phyloP scores from a whole-genome alignment of 2,329 filamentous ascomycete genomes.

The Fusarium nematophilum region DNA sequence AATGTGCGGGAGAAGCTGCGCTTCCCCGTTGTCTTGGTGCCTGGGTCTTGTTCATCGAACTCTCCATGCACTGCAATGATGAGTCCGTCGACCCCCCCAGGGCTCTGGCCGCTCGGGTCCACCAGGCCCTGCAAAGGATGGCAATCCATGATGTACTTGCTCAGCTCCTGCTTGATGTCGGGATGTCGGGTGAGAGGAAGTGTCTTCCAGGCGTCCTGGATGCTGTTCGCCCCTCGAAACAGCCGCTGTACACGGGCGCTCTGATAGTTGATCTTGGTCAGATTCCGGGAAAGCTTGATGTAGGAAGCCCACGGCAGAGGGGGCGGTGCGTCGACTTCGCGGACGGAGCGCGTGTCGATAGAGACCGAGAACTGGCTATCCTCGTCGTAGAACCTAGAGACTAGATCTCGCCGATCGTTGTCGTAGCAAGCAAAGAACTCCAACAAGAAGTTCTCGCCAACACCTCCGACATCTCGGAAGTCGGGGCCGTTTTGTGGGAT shows the following conservation, averaged over 20 bases:
- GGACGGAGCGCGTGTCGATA: conserved; percentile 71
- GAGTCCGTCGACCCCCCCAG: conserved; percentile 79
- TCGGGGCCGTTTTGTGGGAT: conserved; percentile 73
- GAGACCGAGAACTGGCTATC: conserved; percentile 80
- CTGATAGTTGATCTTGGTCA: conserved; percentile 73
- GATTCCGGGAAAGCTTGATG: conserved; percentile 81
- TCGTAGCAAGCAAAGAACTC: conserved; percentile 82
- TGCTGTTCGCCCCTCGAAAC: conserved; percentile 72
- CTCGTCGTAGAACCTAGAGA: conserved; percentile 78
- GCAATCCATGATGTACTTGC: conserved; percentile 87
- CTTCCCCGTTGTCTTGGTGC: conserved; percentile 67
- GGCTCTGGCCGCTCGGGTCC: conserved; percentile 73
- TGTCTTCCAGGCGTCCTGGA: conserved; percentile 74
- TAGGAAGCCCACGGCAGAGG: conserved; percentile 77
- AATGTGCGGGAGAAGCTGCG: conserved; percentile 88
- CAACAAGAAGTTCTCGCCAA: conserved; percentile 80
- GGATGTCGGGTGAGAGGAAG: conserved; percentile 82
- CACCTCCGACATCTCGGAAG: conserved; percentile 78
- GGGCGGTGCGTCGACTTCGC: conserved; percentile 55
- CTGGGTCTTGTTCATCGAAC: conserved; percentile 77
- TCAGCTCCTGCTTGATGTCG: conserved; percentile 71
- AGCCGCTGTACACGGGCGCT: conserved; percentile 72
- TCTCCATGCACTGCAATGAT: conserved; percentile 85
- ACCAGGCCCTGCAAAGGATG: conserved; percentile 77
- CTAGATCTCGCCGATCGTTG: conserved; percentile 72